These are phyloP conservation scores for Tardiomyces depauwii DNA, from an alignment of 1,139 yeast genomes.

Conservation along the genomic window DNA sequence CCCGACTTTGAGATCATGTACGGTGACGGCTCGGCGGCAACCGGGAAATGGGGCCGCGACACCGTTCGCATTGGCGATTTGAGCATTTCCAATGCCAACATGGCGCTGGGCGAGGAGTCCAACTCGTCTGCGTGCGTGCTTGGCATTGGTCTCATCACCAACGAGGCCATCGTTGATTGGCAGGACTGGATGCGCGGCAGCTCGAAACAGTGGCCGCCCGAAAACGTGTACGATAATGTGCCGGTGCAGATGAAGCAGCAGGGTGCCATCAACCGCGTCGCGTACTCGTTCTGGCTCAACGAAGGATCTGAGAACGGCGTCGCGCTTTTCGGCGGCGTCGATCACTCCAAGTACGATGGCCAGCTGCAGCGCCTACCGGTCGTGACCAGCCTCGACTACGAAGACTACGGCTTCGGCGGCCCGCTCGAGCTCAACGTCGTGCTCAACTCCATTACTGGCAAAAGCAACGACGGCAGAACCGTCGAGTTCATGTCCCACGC, in stretches of 20 bases:
- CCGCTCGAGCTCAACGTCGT: conserved; percentile 7
- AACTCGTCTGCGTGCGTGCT: conserved; percentile 38
- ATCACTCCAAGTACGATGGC: conserved; percentile 41
- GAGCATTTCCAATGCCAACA: conserved; percentile 28
- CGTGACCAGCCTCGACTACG: conserved; percentile 7
- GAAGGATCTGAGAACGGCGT: conserved; percentile 35
- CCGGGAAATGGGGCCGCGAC: conserved; percentile 41
- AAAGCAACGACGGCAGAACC: neutral
- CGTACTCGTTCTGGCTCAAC: conserved; percentile 46
- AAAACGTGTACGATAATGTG: conserved; percentile 27
- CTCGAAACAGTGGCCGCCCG: conserved; percentile 1
- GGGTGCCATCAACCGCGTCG: conserved; percentile 37
- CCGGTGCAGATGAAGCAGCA: conserved; percentile 36
- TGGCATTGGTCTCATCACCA: conserved; percentile 35
- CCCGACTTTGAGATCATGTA: conserved; percentile 17
- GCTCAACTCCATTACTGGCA: conserved; percentile 7
- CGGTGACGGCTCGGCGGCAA: conserved; percentile 25
- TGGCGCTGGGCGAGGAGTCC: conserved; percentile 37
- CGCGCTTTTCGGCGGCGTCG: conserved; percentile 49
- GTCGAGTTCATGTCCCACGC: conserved; percentile 4
- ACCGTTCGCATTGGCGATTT: conserved; percentile 29
- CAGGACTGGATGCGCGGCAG: conserved; percentile 1
- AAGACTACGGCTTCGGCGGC: conserved; percentile 9
- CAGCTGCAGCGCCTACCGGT: conserved; percentile 25
- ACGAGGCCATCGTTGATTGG: conserved; percentile 8